Percentiles rank a stretch among this genome's conserved stretches.
These are phyloP conservation scores for Hydnomerulius pinastri DNA, from an alignment of 768 basidiomycete species.

Conservation along the genomic window DNA sequence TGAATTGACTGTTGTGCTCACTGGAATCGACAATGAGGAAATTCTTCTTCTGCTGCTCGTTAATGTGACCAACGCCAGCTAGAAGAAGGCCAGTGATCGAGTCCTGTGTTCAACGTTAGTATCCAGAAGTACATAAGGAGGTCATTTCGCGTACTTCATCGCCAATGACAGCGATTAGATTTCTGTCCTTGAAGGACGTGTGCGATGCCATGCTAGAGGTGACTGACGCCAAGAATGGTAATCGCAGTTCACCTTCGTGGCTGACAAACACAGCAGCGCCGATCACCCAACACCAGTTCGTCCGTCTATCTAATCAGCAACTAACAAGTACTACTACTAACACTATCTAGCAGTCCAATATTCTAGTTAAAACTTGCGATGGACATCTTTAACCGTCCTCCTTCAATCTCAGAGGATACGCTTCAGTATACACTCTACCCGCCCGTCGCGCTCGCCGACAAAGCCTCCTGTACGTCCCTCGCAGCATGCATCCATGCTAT, in stretches of 20 bases:
- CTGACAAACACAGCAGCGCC: too few species aligned
- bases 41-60: slow-evolving; percentile 93
- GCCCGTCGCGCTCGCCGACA: slow-evolving; percentile 52
- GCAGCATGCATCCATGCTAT: slow-evolving; percentile 65
- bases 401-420: slow-evolving; percentile 84
- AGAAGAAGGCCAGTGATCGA: slow-evolving; percentile 94
- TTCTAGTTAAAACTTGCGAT: slow-evolving; percentile 28
- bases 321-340: neutral
- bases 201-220: slow-evolving; percentile 48
- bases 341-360: neutral
- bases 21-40: slow-evolving; percentile 95
- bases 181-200: slow-evolving; percentile 76
- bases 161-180: slow-evolving; percentile 92
- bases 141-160: slow-evolving; percentile 70
- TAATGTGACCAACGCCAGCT: slow-evolving; percentile 92
- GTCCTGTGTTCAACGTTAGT: slow-evolving; percentile 58
- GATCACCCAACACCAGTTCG: slow-evolving; percentile 19
- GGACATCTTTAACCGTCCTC: slow-evolving; percentile 75
- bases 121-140: neutral
- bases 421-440: slow-evolving; percentile 78
- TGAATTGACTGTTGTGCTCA: slow-evolving; percentile 41
- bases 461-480: slow-evolving; percentile 60
- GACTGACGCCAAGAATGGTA: slow-evolving; percentile 17
- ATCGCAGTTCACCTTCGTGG: neutral
- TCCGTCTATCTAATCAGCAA: neutral